These are phyloP conservation scores for Logfia minima DNA, from an alignment of 129 eudicot species.

Conservation along the genomic window DNA sequence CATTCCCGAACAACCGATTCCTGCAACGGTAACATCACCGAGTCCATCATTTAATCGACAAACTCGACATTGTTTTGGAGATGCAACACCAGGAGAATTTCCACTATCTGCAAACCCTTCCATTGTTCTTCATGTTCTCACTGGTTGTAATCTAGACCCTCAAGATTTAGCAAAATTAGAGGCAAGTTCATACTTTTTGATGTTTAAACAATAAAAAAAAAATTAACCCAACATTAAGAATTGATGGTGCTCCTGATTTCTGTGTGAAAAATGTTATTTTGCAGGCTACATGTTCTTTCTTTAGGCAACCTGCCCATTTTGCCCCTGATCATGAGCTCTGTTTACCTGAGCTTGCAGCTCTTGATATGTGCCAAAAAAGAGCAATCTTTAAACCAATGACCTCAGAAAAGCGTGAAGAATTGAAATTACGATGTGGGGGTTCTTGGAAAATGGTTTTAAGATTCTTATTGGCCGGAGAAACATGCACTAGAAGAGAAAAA, in stretches of 20 bases:
- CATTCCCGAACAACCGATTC: slow-evolving; percentile 66
- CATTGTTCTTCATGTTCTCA: slow-evolving; percentile 90
- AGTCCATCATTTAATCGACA: slow-evolving; percentile 53
- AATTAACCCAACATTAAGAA: slow-evolving; percentile 41
- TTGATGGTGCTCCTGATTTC: slow-evolving; percentile 93
- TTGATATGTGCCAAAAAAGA: slow-evolving; percentile 89
- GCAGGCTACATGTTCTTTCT: slow-evolving; percentile 99
- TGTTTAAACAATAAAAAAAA: background rate
- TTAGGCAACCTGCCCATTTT: slow-evolving; percentile 92
- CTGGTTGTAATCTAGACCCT: slow-evolving; percentile 87
- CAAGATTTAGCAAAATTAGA: slow-evolving; percentile 90
- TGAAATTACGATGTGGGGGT: slow-evolving; percentile 85
- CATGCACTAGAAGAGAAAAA: slow-evolving; percentile 79
- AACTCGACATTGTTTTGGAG: slow-evolving; percentile 82
- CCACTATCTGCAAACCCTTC: slow-evolving; percentile 94
- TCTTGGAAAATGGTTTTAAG: slow-evolving; percentile 92
- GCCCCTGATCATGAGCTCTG: slow-evolving; percentile 88
- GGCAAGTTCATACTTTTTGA: slow-evolving; percentile 64
- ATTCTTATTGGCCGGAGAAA: slow-evolving; percentile 90
- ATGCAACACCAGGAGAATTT: slow-evolving; percentile 86
- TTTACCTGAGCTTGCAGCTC: slow-evolving; percentile 90
- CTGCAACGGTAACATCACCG: slow-evolving; percentile 40
- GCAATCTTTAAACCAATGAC: slow-evolving; percentile 88
- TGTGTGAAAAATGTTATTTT: slow-evolving; percentile 29
- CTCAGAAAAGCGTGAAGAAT: slow-evolving; percentile 43